A percentile compares a stretch with the other conserved stretches of the same genome.
phyloP scores from a whole-genome alignment of 768 basidiomycete species.

The Tephrocybe rancida region DNA sequence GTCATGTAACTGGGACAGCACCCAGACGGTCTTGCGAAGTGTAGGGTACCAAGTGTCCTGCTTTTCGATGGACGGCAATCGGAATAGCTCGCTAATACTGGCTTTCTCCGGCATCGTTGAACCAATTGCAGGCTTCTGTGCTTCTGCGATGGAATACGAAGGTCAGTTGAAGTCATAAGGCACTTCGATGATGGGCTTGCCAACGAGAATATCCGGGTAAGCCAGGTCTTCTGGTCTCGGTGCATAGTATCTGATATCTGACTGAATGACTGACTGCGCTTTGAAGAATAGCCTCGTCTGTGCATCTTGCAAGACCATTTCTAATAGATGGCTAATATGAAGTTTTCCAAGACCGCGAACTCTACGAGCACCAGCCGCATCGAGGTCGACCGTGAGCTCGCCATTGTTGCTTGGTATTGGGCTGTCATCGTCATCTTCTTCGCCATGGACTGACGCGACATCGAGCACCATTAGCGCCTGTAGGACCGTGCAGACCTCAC shows the following conservation, averaged over 20 bases:
- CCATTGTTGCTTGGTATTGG: slow-evolving; percentile 20
- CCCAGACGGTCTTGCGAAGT: slow-evolving; percentile 86
- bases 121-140: slow-evolving; percentile 43
- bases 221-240: slow-evolving; percentile 80
- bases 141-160: slow-evolving; percentile 32
- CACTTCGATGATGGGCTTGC: slow-evolving; percentile 39
- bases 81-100: slow-evolving; percentile 68
- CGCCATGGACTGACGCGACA: slow-evolving; percentile 40
- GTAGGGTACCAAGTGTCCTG: slow-evolving; percentile 94
- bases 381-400: slow-evolving; percentile 42
- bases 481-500: slow-evolving; percentile 94
- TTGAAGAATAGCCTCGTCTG: slow-evolving; percentile 96
- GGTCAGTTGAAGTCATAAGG: background rate
- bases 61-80: slow-evolving; percentile 67
- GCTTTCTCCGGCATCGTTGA: slow-evolving; percentile 66
- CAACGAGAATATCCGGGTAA: slow-evolving; percentile 82
- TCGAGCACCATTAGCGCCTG: slow-evolving; percentile 97
- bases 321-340: slow-evolving; percentile 79
- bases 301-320: slow-evolving; percentile 93
- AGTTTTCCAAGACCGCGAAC: slow-evolving; percentile 52
- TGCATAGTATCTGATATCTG: slow-evolving; percentile 83
- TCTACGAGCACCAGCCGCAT: slow-evolving; percentile 25
- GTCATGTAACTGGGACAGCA: slow-evolving; percentile 85
- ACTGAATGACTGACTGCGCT: slow-evolving; percentile 88
- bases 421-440: slow-evolving; percentile 19